phyloP scores from a whole-genome alignment of 2,329 filamentous ascomycete genomes.

The Neopestalotiopsis rosae region DNA sequence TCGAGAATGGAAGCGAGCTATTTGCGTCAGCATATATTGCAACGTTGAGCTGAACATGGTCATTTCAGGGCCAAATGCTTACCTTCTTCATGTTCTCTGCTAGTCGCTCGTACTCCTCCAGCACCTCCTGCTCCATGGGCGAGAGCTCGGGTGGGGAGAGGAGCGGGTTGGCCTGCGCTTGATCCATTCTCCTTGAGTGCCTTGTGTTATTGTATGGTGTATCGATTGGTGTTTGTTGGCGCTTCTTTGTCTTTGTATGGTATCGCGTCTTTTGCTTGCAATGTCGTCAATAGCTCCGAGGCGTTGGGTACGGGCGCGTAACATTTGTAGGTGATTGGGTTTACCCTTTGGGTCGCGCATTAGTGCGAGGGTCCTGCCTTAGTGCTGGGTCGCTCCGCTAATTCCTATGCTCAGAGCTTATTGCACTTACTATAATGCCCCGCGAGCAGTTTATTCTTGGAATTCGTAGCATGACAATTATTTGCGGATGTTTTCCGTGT shows the following conservation, averaged over 20 bases:
- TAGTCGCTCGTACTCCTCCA: constrained; percentile 90
- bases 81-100: constrained; percentile 93
- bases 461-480: not conserved
- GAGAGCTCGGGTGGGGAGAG: constrained; percentile 63
- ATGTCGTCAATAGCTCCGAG: too few species aligned
- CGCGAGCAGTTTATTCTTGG: not conserved
- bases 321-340: not conserved
- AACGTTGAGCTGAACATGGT: too few species aligned
- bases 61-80: constrained; percentile 19
- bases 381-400: not conserved
- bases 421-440: not conserved
- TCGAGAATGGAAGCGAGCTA: constrained; percentile 66
- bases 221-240: not conserved
- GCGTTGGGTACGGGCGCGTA: not conserved
- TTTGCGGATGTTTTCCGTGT: too few species aligned
- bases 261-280: not conserved
- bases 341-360: not conserved
- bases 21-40: not conserved
- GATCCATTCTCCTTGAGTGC: constrained; percentile 1
- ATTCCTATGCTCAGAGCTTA: not conserved
- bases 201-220: not conserved
- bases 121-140: constrained; percentile 88
- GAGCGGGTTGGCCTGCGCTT: constrained; percentile 24
- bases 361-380: constrained; percentile 1
- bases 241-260: not conserved